Evolutionary conservation across 805 yeast genomes (phyloP).

Genomic region (Candida multigemmis): DNA sequence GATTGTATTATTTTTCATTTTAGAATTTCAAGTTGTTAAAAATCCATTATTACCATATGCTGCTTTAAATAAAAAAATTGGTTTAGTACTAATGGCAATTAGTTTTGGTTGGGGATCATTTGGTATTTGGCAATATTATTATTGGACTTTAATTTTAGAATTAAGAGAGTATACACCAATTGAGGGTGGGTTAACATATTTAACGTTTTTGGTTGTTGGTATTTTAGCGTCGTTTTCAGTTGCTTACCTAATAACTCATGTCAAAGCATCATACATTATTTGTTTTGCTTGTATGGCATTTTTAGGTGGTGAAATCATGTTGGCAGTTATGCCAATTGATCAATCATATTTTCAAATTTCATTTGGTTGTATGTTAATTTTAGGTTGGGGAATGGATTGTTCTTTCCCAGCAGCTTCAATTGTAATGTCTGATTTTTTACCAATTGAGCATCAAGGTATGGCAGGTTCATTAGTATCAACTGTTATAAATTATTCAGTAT

Average conservation of each 20-base stretch:
- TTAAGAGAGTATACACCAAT: constrained; percentile 37
- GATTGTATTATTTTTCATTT: constrained; percentile 31
- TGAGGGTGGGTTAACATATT: constrained; percentile 27
- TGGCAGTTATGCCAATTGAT: constrained; percentile 46
- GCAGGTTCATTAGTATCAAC: constrained; percentile 71
- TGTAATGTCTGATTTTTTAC: constrained; percentile 49
- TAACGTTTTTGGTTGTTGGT: constrained; percentile 45
- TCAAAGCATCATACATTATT: constrained; percentile 43
- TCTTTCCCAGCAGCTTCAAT: constrained; percentile 71
- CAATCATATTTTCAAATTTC: constrained; percentile 53
- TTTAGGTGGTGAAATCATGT: constrained; percentile 41
- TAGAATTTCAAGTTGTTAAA: constrained; percentile 36
- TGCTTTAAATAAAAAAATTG: constrained; percentile 35
- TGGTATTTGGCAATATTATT: constrained; percentile 66
- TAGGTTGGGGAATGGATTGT: constrained; percentile 70
- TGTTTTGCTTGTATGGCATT: constrained; percentile 45
- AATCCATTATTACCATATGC: constrained; percentile 49
- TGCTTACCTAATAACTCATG: constrained; percentile 35
- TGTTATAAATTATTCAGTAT: constrained; percentile 61
- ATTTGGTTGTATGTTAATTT: constrained; percentile 46
- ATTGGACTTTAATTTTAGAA: constrained; percentile 41
- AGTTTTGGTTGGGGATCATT: constrained; percentile 72
- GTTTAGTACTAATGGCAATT: constrained; percentile 40
- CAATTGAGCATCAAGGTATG: constrained; percentile 62
- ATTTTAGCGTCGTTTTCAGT: constrained; percentile 44